Base-by-base conservation (phyloP, 306 rosid species). In the Cucumis hystrix region DNA sequence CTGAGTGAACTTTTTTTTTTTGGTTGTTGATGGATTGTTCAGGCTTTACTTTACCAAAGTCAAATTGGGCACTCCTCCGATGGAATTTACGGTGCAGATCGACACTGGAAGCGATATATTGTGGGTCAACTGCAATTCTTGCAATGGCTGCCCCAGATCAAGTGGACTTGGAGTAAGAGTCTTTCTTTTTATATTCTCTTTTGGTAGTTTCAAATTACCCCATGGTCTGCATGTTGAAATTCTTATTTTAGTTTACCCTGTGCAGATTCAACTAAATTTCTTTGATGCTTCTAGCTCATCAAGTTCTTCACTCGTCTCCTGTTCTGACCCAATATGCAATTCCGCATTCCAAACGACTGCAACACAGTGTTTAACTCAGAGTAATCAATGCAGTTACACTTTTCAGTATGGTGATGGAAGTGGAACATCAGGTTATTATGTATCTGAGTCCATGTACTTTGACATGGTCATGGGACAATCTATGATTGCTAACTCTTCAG, bases 91-190 rank as follows among this genome's bases (percentile, higher is more conserved):
- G 47, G 99, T 95, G 58, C 96, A 92, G 87, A 91, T 95, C 75
- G 99, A 92, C 80, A 90, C 97, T 2, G 97, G 99, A 75, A 95
- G 99, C 68, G 99, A 95, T 69, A 87, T 91, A 79, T 87, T 95
- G 88, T 95, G 99, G 99, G 87, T 95, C 69, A 91, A 87, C 79
- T 90, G 99, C 87, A 88, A 82, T 81, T 79, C 97, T 65, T 95
- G 99, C 87, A 87, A 82, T 45, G 86, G 93, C 81, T 92, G 97
- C 77, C 99, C 97, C 77, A 89, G 86, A 70, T 77, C 96, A 63
- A 95, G 99, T 83, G 89, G 83, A 67, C 91, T 95, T 4, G 97
- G 99, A 79, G 99, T 95, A 78, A 84, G 83, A 57, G 57, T 81
- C 81, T 51, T 54, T 30, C 28, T 65, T 63, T 80, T 79, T 56